Evolutionary conservation across 192 early-diverging fungal species (phyloP), one percentile per base, ranked within the genome.

Genomic region (Neocallimastix lanati): DNA sequence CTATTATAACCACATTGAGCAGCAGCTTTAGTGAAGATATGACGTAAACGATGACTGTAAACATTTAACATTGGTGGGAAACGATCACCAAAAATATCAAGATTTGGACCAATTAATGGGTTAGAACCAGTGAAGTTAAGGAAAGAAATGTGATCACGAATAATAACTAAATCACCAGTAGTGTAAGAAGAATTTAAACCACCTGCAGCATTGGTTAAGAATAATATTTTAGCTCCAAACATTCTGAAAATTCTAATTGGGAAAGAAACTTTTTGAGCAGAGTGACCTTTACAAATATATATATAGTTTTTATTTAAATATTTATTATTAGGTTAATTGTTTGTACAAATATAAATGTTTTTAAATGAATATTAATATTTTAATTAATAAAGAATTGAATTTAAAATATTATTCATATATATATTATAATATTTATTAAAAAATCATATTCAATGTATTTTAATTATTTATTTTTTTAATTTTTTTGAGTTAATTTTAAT

Each of bases 181-280:
- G 92, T 91, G 85, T 91, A 90, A 16, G 86, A 83, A 28, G 85
- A 80, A 80, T 94, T 93, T 27, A 98, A 86, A 30, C 92, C 90
- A 77, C 94, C 94, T n/a, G 92, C 88, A 2, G 96, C 95, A 82
- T 94, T 94, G 30, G 95, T 96, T 33, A 96, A 91, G 78, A 94
- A 86, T 30, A 98, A 82, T 13, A 88, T 90, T 79, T 93, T 81
- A 18, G 92, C 91, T 25, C 95, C 95, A 9, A 98, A 82, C 33
- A 95, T 87, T 38, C 89, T 83, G 86, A 98, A 92, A 29, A 98
- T 90, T 37, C 96, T 92, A 28, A 98, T 86, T 27, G 96, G 94
- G 36, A 94, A 92, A 13, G 93, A 94, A 21, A 91, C 91, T 76
- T 93, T 90, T 78, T 91, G 85, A 78, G 94, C 85, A 18, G 90